Base-by-base conservation (phyloP, 208 protist genomes). In the Herpetomonas tarakana region DNA sequence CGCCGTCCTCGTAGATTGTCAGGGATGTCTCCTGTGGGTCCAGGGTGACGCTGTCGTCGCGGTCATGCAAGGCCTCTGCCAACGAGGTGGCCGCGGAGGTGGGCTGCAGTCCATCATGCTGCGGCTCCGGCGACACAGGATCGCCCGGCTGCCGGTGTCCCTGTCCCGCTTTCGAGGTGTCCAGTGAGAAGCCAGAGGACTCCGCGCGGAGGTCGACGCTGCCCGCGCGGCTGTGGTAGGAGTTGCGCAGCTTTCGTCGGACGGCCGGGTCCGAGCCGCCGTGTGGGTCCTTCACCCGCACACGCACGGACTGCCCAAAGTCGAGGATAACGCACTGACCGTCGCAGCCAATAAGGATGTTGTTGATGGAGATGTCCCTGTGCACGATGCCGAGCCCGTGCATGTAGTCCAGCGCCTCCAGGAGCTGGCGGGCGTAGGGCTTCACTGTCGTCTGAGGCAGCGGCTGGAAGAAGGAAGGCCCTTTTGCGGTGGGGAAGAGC, bases 351-450 rank as follows among this genome's bases (percentile, higher is more conserved):
- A 95, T 64, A n/a, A 92, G 66, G 24, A 95, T 62, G 52, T 92
- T 93, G 55, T 87, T 85, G 22, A 81, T 69, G 16, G 81, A 87
- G 38, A 95, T 69, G 52, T 93, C 86, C 3, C 86, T 74, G 62
- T 95, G 86, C 1, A 88, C 74, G 38, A 95, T 69, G 35, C 70
- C 58, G 11, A 71, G 30, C 2, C 70, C 52, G 61, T 95, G 89
- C 21, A 95, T 47, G 57, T 88, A 91, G 30, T 52, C 54, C 66
- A 95, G 65, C 0, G 81, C 89, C 38, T 50, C 41, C 25, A 95
- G 73, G 26, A 91, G 63, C 38, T 86, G 70, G 45, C 56, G 54
- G 3, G 71, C 46, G 53, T 90, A 90, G 24, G 70, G 64, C 24
- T 74, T 65, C 58, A 86, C 74, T 0, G 68, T 61, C n/a, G 70